These are phyloP conservation scores for Pyrenochaeta sp. DNA, from an alignment of 2,329 filamentous ascomycete genomes.

Conservation along the genomic window DNA sequence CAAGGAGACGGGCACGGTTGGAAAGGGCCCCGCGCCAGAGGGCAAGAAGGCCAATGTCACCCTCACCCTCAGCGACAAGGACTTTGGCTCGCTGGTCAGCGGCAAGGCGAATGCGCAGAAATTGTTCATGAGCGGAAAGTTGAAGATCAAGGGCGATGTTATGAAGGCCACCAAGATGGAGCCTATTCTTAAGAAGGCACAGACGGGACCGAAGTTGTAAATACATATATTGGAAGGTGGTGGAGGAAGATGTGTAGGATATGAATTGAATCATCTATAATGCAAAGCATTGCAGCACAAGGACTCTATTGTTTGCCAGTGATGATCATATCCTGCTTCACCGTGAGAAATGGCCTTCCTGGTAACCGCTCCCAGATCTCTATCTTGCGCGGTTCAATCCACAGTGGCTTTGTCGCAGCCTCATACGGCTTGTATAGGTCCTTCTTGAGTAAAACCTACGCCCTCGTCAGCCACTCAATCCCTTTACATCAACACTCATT, in stretches of 20 bases:
- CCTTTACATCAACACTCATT: background rate
- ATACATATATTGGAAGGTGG: slow-evolving; percentile 1
- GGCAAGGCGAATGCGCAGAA: slow-evolving; percentile 95
- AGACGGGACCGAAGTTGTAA: slow-evolving; percentile 48
- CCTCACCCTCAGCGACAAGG: slow-evolving; percentile 80
- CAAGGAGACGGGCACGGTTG: slow-evolving; percentile 85
- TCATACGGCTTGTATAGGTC: slow-evolving; percentile 28
- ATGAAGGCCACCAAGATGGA: slow-evolving; percentile 99
- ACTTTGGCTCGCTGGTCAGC: slow-evolving; percentile 82
- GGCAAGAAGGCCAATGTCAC: slow-evolving; percentile 88
- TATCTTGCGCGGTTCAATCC: slow-evolving; percentile 18
- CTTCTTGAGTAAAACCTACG: slow-evolving; percentile 27
- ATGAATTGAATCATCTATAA: background rate
- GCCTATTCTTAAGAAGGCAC: slow-evolving; percentile 66
- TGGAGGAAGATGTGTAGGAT: background rate
- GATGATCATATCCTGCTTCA: slow-evolving; percentile 10
- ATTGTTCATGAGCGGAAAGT: slow-evolving; percentile 96
- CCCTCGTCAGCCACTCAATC: background rate
- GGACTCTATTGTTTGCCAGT: background rate
- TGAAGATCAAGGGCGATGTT: slow-evolving; percentile 97
- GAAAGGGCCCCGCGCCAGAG: slow-evolving; percentile 71
- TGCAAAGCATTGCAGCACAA: background rate
- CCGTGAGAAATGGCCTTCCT: slow-evolving; percentile 16
- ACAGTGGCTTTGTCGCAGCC: slow-evolving; percentile 25
- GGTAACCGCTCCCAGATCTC: slow-evolving; percentile 23